Evolutionary conservation across 805 yeast species (phyloP).

Genomic region (Candida xiaguanensis): DNA sequence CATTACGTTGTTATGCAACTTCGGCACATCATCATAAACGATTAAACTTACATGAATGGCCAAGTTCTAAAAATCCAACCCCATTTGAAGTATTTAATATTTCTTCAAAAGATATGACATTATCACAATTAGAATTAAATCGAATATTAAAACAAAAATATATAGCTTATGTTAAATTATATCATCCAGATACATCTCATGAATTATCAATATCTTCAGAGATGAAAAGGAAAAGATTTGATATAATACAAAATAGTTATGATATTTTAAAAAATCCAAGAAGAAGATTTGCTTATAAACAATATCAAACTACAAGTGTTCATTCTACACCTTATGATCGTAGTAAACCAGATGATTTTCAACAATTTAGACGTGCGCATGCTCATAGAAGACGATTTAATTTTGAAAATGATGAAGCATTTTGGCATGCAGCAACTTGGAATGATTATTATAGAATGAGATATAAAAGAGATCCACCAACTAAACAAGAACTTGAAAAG

Average conservation of each 20-base stretch:
- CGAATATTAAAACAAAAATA: conserved; percentile 37
- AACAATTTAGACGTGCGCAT: conserved; percentile 36
- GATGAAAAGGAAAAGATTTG: conserved; percentile 30
- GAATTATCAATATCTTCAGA: conserved; percentile 22
- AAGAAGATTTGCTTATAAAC: conserved; percentile 26
- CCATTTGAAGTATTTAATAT: conserved; percentile 65
- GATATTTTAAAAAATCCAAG: conserved; percentile 52
- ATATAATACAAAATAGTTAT: conserved; percentile 32
- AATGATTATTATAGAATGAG: conserved; percentile 52
- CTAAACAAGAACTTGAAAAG: conserved; percentile 38
- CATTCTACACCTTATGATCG: conserved; percentile 13
- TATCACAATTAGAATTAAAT: conserved; percentile 50
- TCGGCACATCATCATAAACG: conserved; percentile 19
- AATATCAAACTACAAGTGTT: conserved; percentile 26
- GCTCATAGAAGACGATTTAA: conserved; percentile 31
- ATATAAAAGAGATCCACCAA: conserved; percentile 34
- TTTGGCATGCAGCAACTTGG: conserved; percentile 65
- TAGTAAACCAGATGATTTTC: conserved; percentile 15
- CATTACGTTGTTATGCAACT: conserved; percentile 16
- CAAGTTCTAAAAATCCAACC: conserved; percentile 49
- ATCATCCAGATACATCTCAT: conserved; percentile 69
- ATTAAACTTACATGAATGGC: conserved; percentile 49
- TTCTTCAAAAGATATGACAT: conserved; percentile 28
- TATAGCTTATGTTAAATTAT: conserved; percentile 54
- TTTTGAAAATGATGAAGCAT: conserved; percentile 36